Conservation (phyloP, 805 yeast species). For the Saccharomycopsis schoenii region DNA sequence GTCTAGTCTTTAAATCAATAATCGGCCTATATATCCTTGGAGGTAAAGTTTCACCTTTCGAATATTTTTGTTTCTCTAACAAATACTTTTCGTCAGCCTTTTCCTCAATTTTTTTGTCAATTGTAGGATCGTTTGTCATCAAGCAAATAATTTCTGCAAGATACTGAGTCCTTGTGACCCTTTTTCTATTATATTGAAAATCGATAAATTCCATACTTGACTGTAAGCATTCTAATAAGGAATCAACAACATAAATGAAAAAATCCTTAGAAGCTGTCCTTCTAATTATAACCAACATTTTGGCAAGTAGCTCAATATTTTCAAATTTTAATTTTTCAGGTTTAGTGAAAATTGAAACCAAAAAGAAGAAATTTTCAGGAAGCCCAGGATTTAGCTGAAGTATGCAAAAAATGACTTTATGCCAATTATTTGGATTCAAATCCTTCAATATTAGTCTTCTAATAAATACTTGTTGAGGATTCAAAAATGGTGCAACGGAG, state of each 20-base stretch:
- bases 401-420: conserved; percentile 30
- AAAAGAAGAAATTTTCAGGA: conserved; percentile 23
- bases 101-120: background rate
- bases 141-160: conserved; percentile 29
- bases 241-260: conserved; percentile 44
- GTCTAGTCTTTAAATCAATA: background rate
- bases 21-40: background rate
- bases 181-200: conserved; percentile 45
- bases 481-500: background rate
- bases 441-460: conserved; percentile 43
- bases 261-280: conserved; percentile 29
- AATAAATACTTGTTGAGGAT: conserved; percentile 41
- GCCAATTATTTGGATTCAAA: conserved; percentile 30
- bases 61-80: background rate
- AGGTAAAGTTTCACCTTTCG: background rate
- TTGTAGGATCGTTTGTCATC: conserved; percentile 34
- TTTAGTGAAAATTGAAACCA: conserved; percentile 34
- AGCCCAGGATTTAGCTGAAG: conserved; percentile 25
- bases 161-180: conserved; percentile 54
- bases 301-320: conserved; percentile 40
- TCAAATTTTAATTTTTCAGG: conserved; percentile 57
- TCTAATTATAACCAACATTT: conserved; percentile 30
- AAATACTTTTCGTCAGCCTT: background rate
- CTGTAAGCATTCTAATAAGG: conserved; percentile 50
- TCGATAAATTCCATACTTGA: conserved; percentile 59